A percentile compares a stretch with the other conserved stretches of the same genome.
Evolutionary conservation across 2,329 filamentous ascomycete genomes (phyloP).

Genomic region (Myriosclerotinia scirpicola): DNA sequence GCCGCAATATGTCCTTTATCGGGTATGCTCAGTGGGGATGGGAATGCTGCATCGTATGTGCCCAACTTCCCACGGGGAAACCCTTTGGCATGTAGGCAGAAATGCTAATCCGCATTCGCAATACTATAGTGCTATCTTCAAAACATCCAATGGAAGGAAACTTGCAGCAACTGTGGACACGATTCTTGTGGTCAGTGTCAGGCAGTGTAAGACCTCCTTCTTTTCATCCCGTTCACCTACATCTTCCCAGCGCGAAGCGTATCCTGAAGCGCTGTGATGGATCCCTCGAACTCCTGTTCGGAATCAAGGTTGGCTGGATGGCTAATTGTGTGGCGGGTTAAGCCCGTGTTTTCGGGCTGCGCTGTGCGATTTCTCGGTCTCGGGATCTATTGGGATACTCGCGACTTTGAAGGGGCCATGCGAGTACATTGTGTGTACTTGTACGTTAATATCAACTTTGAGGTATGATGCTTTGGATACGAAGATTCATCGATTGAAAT

Average conservation of each 20-base stretch:
- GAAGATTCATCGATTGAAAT: background rate
- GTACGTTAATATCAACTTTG: background rate
- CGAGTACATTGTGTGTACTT: background rate
- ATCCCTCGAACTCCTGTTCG: background rate
- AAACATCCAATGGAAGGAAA: conserved; percentile 18
- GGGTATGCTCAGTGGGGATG: conserved; percentile 19
- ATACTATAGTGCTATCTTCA: conserved; percentile 16
- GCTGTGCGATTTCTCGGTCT: background rate
- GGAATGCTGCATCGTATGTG: conserved; percentile 22
- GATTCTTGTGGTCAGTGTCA: conserved; percentile 19
- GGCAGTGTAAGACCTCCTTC: conserved; percentile 18
- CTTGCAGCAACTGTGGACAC: conserved; percentile 19
- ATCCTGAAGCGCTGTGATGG: background rate
- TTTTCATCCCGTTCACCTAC: background rate
- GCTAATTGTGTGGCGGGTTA: background rate
- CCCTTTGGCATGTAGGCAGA: background rate
- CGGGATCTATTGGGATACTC: background rate
- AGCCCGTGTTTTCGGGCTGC: background rate
- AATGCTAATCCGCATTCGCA: background rate
- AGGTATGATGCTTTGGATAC: background rate
- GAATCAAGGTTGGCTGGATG: background rate
- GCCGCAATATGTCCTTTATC: conserved; percentile 3
- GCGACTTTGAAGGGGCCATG: background rate
- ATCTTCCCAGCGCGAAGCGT: background rate
- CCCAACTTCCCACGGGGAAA: background rate